These are phyloP conservation scores for Fusarium brachygibbosum DNA, from an alignment of 2,329 filamentous ascomycete species.

Conservation along the genomic window DNA sequence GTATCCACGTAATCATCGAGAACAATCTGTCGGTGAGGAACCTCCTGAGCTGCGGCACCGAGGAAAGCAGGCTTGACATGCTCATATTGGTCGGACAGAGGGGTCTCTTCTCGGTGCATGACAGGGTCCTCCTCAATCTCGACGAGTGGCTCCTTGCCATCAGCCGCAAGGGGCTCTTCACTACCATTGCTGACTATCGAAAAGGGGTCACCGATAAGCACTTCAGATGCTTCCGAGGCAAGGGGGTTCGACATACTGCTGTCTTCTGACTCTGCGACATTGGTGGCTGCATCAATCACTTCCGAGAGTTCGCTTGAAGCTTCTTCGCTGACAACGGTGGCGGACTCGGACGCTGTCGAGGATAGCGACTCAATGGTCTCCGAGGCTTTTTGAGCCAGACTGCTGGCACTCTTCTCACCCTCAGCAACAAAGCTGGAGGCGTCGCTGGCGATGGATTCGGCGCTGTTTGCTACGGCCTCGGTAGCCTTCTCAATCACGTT, in stretches of 20 bases:
- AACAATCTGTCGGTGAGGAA: conserved; percentile 63
- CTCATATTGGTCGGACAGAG: conserved; percentile 46
- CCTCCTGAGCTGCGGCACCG: conserved; percentile 65
- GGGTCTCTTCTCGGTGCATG: conserved; percentile 44
- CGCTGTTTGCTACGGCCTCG: conserved; percentile 23
- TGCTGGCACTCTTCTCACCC: conserved; percentile 31
- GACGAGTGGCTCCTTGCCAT: conserved; percentile 48
- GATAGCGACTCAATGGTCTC: conserved; percentile 32
- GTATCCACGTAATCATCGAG: conserved; percentile 62
- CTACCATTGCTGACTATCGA: conserved; percentile 47
- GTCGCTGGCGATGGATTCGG: conserved; percentile 26
- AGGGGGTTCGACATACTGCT: conserved; percentile 42
- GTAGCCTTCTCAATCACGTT: conserved; percentile 37
- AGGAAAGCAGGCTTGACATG: conserved; percentile 63
- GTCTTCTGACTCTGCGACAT: conserved; percentile 36
- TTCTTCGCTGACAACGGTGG: conserved; percentile 36
- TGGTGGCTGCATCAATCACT: conserved; percentile 36
- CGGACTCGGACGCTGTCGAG: conserved; percentile 44
- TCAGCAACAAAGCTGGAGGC: conserved; percentile 36
- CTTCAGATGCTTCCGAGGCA: conserved; percentile 48
- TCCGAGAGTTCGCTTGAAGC: conserved; percentile 43
- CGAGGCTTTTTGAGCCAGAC: conserved; percentile 32
- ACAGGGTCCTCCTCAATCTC: conserved; percentile 47
- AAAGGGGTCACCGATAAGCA: conserved; percentile 42
- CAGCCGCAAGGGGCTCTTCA: conserved; percentile 45